Evolutionary conservation across 306 rosid genomes (phyloP).

Genomic region (Ormosia semicastrata): DNA sequence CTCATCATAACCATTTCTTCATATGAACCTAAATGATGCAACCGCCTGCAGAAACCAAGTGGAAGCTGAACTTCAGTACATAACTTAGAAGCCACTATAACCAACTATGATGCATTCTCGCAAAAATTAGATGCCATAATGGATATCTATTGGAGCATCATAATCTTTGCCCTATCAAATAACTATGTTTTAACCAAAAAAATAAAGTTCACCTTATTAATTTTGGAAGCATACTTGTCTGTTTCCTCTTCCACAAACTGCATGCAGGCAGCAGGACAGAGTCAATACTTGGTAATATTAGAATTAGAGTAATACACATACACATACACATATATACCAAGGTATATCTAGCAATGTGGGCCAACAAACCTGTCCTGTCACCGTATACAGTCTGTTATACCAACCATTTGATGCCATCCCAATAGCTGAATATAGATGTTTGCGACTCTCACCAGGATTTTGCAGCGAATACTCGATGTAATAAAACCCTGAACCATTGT

Average conservation of each 20-base stretch:
- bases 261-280: slow-evolving; percentile 14
- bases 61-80: slow-evolving; percentile 6
- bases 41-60: slow-evolving; percentile 68
- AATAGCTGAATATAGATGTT: slow-evolving; percentile 68
- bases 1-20: slow-evolving; percentile 22
- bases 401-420: slow-evolving; percentile 93
- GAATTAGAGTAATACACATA: neutral
- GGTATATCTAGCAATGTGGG: neutral
- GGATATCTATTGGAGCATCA: neutral
- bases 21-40: slow-evolving; percentile 64
- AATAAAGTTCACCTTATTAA: slow-evolving; percentile 55
- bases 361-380: slow-evolving; percentile 82
- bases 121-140: neutral
- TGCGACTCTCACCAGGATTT: slow-evolving; percentile 76
- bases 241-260: slow-evolving; percentile 74
- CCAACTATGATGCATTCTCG: neutral
- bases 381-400: slow-evolving; percentile 84
- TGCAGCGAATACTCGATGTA: slow-evolving; percentile 77
- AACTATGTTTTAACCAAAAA: neutral
- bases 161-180: neutral
- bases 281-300: neutral
- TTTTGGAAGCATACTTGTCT: slow-evolving; percentile 55
- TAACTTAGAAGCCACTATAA: slow-evolving; percentile 5
- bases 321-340: neutral
- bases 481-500: slow-evolving; percentile 60